These are phyloP conservation scores for Boechera stricta DNA, from an alignment of 345 rosid species.

Conservation along the genomic window DNA sequence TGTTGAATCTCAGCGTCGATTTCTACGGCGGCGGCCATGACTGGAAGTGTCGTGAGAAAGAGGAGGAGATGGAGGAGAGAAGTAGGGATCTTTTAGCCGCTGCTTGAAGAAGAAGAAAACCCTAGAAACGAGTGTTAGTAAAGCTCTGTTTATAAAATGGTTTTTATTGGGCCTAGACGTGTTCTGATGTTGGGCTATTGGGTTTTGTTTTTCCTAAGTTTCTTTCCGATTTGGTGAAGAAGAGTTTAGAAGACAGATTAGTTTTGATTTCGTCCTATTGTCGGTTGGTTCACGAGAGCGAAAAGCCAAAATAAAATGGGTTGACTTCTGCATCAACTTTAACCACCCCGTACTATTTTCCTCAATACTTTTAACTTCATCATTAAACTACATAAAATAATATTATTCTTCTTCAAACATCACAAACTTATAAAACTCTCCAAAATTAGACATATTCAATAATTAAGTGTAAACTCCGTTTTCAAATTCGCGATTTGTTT, in stretches of 20 bases:
- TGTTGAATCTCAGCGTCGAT: conserved; percentile 45
- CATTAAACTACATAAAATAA: no score
- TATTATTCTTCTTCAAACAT: no score
- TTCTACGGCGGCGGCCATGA: conserved; percentile 44
- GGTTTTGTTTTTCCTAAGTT: background rate
- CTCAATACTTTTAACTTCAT: no score
- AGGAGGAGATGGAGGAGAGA: background rate
- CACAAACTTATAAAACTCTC: no score
- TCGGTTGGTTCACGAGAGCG: no score
- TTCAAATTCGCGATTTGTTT: no score
- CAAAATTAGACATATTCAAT: no score
- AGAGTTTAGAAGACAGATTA: background rate
- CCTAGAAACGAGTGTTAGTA: conserved; percentile 3
- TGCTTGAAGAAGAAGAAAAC: conserved; percentile 17
- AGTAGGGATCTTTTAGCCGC: conserved; percentile 29
- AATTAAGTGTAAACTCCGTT: no score
- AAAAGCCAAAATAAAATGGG: no score
- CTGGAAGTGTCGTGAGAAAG: conserved; percentile 5
- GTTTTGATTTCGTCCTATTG: background rate
- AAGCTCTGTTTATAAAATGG: conserved; percentile 11
- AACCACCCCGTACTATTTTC: no score
- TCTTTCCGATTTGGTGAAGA: background rate
- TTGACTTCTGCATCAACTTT: no score
- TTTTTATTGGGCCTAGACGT: conserved; percentile 25
- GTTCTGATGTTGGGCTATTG: background rate